phyloP scores from a whole-genome alignment of 257 asterid species.

The Paulownia fortunei region DNA sequence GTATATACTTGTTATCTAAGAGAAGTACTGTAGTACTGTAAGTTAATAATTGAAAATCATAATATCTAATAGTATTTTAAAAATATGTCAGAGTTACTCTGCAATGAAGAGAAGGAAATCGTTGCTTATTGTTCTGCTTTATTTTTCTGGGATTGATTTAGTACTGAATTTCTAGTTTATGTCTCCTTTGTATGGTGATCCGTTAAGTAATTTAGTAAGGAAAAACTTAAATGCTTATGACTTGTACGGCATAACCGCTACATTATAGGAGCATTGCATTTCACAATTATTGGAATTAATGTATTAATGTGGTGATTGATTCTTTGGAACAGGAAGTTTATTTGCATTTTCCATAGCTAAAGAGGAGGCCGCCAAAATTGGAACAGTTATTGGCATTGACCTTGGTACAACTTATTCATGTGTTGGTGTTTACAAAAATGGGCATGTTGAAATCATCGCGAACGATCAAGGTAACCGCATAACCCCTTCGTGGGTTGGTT shows the following conservation, averaged over 20 bases:
- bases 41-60: not conserved
- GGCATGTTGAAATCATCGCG: constrained; percentile 92
- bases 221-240: not conserved
- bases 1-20: not conserved
- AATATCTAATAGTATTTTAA: not conserved
- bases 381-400: constrained; percentile 93
- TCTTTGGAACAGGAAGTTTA: constrained; percentile 62
- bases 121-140: not conserved
- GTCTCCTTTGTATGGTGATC: not conserved
- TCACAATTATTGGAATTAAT: not conserved
- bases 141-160: not conserved
- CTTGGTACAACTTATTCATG: constrained; percentile 96
- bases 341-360: constrained; percentile 59
- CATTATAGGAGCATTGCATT: not conserved
- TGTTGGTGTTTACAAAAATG: constrained; percentile 96
- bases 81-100: not conserved
- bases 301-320: constrained; percentile 7
- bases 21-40: not conserved
- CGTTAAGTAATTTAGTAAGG: not conserved
- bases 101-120: not conserved
- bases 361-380: constrained; percentile 81
- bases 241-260: not conserved
- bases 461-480: constrained; percentile 96
- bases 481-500: constrained; percentile 97
- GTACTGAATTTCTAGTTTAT: not conserved